These are phyloP conservation scores for Geotrichum histeridarum DNA, from an alignment of 1,139 yeast genomes.

Conservation along the genomic window DNA sequence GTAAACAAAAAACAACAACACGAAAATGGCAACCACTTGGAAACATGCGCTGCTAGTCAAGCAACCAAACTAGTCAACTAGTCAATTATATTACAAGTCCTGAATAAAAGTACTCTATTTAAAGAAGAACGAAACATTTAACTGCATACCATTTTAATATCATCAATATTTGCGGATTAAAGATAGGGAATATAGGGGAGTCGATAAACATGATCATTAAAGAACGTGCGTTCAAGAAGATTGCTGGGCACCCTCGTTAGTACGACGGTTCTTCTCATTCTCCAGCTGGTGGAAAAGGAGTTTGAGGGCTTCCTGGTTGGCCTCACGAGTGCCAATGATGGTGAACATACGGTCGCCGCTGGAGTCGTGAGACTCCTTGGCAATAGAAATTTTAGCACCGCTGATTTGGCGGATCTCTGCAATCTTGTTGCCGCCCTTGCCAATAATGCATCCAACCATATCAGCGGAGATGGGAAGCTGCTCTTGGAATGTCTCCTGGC, in stretches of 20 bases:
- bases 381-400: slow-evolving; percentile 77
- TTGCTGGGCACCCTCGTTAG: slow-evolving; percentile 16
- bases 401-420: slow-evolving; percentile 78
- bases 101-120: no score
- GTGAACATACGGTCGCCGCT: slow-evolving; percentile 67
- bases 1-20: background rate
- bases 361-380: slow-evolving; percentile 59
- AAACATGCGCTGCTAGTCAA: no score
- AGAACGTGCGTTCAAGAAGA: background rate
- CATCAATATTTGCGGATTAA: slow-evolving; percentile 4
- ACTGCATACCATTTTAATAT: background rate
- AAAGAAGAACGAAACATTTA: no score
- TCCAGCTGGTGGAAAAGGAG: slow-evolving; percentile 71
- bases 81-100: no score
- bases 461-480: slow-evolving; percentile 64
- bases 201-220: background rate
- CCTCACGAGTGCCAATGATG: slow-evolving; percentile 58
- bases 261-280: slow-evolving; percentile 67
- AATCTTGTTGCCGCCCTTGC: slow-evolving; percentile 79
- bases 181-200: background rate
- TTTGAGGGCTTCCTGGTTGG: slow-evolving; percentile 65
- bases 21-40: no score
- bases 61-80: no score
- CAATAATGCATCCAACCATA: slow-evolving; percentile 87
- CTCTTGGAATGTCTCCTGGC: slow-evolving; percentile 38